Conservation (phyloP, 306 rosid genomes). For the Albizia julibrissin region DNA sequence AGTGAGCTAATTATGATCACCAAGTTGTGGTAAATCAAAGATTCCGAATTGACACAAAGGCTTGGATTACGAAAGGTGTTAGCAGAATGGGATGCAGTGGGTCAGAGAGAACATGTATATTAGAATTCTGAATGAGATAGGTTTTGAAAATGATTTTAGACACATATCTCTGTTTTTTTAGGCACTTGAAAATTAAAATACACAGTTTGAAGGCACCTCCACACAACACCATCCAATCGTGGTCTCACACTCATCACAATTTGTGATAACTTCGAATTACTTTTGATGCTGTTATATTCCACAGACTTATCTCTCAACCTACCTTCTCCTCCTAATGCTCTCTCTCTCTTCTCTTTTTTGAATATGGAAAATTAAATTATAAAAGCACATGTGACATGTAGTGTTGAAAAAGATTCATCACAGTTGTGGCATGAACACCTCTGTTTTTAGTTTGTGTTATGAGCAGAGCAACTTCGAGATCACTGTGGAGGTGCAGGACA, state of each 20-base stretch:
- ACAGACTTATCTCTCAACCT: not conserved
- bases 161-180: not conserved
- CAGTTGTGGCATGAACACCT: not conserved
- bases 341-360: not conserved
- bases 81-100: slow-evolving; percentile 11
- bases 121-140: not conserved
- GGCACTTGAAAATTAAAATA: not conserved
- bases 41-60: not conserved
- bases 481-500: not conserved
- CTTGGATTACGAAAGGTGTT: not conserved
- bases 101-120: not conserved
- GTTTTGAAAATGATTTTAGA: not conserved
- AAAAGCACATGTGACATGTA: not conserved
- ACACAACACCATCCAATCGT: slow-evolving; percentile 12
- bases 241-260: slow-evolving; percentile 8
- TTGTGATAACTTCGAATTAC: slow-evolving; percentile 29
- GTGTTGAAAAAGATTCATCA: not conserved
- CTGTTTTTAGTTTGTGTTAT: not conserved
- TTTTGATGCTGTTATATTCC: not conserved
- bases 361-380: not conserved
- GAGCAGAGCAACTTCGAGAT: not conserved
- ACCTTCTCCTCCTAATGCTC: not conserved
- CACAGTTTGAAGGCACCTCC: not conserved
- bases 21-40: not conserved
- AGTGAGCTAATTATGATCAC: not conserved